Evolutionary conservation across 1,139 yeast species (phyloP).

Genomic region (Yamadazyma aaseri): DNA sequence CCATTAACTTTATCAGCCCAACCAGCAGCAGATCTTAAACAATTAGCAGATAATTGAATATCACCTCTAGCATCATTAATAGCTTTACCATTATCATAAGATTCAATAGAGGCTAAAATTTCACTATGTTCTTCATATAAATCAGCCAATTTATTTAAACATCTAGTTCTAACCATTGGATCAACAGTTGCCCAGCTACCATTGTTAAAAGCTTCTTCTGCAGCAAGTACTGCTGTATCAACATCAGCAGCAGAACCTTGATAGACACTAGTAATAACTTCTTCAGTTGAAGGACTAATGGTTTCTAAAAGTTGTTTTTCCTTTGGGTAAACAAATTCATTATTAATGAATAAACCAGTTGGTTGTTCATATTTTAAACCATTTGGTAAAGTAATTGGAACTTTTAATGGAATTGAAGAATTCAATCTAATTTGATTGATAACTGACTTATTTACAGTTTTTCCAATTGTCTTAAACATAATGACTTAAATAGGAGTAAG

Average conservation of each 20-base stretch:
- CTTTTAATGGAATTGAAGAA: slow-evolving; percentile 40
- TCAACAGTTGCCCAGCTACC: slow-evolving; percentile 30
- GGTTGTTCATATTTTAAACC: slow-evolving; percentile 61
- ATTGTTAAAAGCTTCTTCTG: slow-evolving; percentile 61
- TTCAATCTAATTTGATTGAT: slow-evolving; percentile 11
- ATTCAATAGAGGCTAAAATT: slow-evolving; percentile 63
- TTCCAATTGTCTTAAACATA: slow-evolving; percentile 12
- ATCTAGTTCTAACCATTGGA: slow-evolving; percentile 52
- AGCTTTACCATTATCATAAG: slow-evolving; percentile 81
- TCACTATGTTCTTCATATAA: slow-evolving; percentile 60
- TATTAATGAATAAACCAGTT: slow-evolving; percentile 77
- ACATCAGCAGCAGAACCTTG: slow-evolving; percentile 70
- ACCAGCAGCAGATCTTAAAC: slow-evolving; percentile 75
- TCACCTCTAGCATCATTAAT: slow-evolving; percentile 54
- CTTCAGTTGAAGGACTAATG: slow-evolving; percentile 66
- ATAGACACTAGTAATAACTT: slow-evolving; percentile 61
- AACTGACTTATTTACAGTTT: slow-evolving; percentile 5
- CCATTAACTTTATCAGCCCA: slow-evolving; percentile 83
- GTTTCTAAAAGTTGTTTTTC: slow-evolving; percentile 60
- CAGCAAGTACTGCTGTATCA: slow-evolving; percentile 78
- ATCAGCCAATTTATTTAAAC: slow-evolving; percentile 60
- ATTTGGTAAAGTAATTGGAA: slow-evolving; percentile 58
- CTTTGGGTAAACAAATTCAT: slow-evolving; percentile 31
- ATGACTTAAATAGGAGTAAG: background rate
- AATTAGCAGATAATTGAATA: slow-evolving; percentile 58